These are phyloP conservation scores for Ophiostoma sp. DNA, from an alignment of 2,329 filamentous ascomycete genomes.

Conservation along the genomic window DNA sequence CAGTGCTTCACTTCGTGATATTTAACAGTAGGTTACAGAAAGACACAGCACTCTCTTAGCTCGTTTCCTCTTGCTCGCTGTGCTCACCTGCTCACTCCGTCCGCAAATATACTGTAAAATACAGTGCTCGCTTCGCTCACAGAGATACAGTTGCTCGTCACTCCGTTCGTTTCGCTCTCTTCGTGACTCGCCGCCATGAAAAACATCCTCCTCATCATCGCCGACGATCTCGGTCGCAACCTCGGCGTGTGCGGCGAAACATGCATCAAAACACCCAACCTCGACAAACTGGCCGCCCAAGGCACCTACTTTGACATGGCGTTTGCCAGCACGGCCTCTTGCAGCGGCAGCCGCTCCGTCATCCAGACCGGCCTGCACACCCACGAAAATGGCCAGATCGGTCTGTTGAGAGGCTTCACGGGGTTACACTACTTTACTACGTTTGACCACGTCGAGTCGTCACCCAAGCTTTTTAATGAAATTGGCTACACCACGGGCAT, in stretches of 20 bases:
- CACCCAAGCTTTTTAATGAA: conserved; percentile 38
- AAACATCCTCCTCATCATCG: conserved; percentile 22
- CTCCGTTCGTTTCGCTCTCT: background rate
- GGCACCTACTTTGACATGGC: conserved; percentile 42
- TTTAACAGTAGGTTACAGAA: too few relatives aligned
- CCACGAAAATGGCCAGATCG: conserved; percentile 49
- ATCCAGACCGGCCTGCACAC: conserved; percentile 51
- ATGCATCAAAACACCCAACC: conserved; percentile 39
- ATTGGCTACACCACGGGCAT: conserved; percentile 47
- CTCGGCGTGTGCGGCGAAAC: conserved; percentile 18
- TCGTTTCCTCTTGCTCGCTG: too few relatives aligned
- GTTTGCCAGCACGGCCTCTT: conserved; percentile 48
- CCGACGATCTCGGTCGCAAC: conserved; percentile 21
- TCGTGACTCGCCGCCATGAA: background rate
- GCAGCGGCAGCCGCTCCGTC: conserved; percentile 46
- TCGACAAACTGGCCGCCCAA: conserved; percentile 42
- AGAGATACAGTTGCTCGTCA: too few relatives aligned
- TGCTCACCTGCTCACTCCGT: too few relatives aligned
- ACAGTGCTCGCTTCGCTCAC: too few relatives aligned
- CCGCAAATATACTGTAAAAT: too few relatives aligned
- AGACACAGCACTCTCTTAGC: too few relatives aligned
- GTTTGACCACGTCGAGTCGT: background rate
- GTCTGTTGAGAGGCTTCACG: conserved; percentile 43
- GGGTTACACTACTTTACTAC: conserved; percentile 1
- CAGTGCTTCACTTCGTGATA: too few relatives aligned